Conservation (phyloP, 2,329 filamentous ascomycete species). For the Pyricularia pennisetigena region DNA sequence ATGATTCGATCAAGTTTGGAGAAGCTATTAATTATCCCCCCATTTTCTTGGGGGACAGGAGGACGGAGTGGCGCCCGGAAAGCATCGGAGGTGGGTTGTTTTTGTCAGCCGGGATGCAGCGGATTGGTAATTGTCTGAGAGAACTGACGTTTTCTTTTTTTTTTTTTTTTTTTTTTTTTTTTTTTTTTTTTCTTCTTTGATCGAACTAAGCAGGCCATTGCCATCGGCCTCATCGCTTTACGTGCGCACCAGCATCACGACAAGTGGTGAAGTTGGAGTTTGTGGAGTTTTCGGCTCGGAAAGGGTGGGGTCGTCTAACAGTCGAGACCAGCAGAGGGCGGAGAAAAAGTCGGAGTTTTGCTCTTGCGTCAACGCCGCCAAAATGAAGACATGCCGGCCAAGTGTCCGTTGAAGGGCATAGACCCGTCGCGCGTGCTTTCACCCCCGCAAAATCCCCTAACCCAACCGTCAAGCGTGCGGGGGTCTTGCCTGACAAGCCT, state of each 20-base stretch:
- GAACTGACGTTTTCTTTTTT: too few relatives aligned
- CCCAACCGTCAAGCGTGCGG: neutral
- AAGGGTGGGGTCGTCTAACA: neutral
- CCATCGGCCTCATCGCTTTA: neutral
- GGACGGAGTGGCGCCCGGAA: neutral
- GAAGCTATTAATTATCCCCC: neutral
- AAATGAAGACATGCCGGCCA: neutral
- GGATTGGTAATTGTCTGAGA: too few relatives aligned
- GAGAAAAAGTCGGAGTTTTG: neutral
- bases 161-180: too few relatives aligned
- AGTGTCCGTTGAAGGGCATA: neutral
- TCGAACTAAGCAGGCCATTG: too few relatives aligned
- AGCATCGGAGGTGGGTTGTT: neutral
- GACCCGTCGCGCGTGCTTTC: neutral
- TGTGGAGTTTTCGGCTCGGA: neutral
- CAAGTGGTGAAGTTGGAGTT: neutral
- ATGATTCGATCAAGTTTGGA: neutral
- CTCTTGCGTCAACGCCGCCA: neutral
- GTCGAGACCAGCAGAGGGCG: neutral
- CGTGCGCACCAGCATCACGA: neutral
- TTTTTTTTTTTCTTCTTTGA: too few relatives aligned
- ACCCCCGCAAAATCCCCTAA: neutral
- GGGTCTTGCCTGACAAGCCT: neutral
- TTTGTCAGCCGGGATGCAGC: neutral
- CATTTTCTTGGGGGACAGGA: neutral